Evolutionary conservation across 2,329 filamentous ascomycete genomes (phyloP), one percentile per base, ranked within the genome.

Genomic region (Monilinia fructicola): DNA sequence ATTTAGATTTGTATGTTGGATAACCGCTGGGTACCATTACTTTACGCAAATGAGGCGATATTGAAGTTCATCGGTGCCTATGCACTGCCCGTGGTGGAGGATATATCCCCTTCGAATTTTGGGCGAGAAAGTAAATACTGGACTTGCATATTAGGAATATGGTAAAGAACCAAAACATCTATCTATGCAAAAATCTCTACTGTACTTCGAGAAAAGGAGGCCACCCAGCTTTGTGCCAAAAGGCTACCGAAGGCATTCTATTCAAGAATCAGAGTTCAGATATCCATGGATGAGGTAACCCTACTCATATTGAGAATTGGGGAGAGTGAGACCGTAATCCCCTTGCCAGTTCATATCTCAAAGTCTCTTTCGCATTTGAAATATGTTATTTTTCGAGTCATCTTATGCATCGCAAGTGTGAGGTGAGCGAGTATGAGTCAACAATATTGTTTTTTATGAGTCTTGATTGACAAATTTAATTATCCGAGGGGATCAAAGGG

Each of bases 341-440:
- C 26, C 6, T 48, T 18, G 12, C 21, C 42, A 12, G 7, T 21
- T 59, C 26, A 48, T 16, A 35, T 23, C 21, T 59, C 56, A 23
- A 23, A 10, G 11, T 18, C 1, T 48, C 38, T 38, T 38, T 28
- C 56, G 18, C 7, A 60, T 23, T 60, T 4, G 42, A 35, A 35
- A 35, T 7, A 35, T 7, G 5, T 35, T 35, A 18, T 35, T 9
- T 18, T 38, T 10, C 4, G 42, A 60, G 56, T 60, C 56, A 60
- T 60, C 44, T 60, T 28, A 50, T 48, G 26, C 26, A 60, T 48
- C 35, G 7, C 28, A 48, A 23, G 38, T 26, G 28, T 48, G 35
- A 28, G n/a, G 48, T 60, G 56, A 60, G 56, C 6, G 56, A 60
- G 44, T 60, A 50, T 60, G 58, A 60, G 58, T 60, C 58, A 60